These are phyloP conservation scores for Erythrobasidium hasegawianum DNA, from an alignment of 1,284 basidiomycete species.

Conservation along the genomic window DNA sequence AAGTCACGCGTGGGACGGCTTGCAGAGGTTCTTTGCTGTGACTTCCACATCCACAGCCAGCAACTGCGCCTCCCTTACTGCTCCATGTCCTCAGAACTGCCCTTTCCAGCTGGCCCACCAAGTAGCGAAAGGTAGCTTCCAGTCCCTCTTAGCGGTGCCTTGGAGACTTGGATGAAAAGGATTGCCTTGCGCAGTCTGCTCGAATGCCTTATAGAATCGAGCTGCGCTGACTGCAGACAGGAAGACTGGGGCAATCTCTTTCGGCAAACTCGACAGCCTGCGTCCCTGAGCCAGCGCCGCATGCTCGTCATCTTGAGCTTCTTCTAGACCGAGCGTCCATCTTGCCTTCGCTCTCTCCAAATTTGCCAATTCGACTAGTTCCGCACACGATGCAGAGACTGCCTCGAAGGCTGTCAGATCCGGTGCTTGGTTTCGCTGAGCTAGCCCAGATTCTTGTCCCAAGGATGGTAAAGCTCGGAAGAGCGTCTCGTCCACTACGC, in stretches of 20 bases:
- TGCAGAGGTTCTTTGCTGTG: too few relatives aligned
- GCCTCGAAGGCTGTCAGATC: conserved; percentile 11
- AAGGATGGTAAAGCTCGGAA: conserved; percentile 24
- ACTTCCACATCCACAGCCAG: too few relatives aligned
- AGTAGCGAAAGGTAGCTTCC: conserved; percentile 23
- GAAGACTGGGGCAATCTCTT: conserved; percentile 11
- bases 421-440: neutral
- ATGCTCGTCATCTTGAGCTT: conserved; percentile 27
- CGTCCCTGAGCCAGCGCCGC: conserved; percentile 26
- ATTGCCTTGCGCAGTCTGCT: conserved; percentile 21
- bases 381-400: conserved; percentile 9
- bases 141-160: conserved; percentile 13
- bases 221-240: conserved; percentile 18
- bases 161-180: conserved; percentile 19
- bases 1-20: too few relatives aligned
- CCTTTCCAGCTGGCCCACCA: conserved; percentile 29
- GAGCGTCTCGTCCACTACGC: conserved; percentile 27
- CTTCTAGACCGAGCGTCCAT: conserved; percentile 28
- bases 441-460: neutral
- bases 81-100: conserved; percentile 10
- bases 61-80: too few relatives aligned
- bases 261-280: conserved; percentile 18
- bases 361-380: conserved; percentile 21
- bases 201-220: conserved; percentile 16
- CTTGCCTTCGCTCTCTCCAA: conserved; percentile 20